These are phyloP conservation scores for Calonectria ilicicola DNA, from an alignment of 2,329 filamentous ascomycete genomes.

Conservation along the genomic window DNA sequence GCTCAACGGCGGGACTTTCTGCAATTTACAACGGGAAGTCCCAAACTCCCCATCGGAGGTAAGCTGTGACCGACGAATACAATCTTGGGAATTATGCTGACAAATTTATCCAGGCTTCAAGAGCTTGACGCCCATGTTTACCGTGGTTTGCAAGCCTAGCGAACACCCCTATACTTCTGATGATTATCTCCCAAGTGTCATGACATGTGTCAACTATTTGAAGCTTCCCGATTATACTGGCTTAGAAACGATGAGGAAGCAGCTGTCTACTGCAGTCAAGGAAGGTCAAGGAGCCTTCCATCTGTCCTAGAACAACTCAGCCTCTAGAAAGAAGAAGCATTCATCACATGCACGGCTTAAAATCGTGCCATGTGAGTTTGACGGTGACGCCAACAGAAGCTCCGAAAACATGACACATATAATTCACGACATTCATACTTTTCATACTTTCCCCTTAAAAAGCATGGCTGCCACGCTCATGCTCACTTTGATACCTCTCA, in stretches of 20 bases:
- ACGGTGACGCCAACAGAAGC: background rate
- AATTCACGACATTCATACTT: slow-evolving; percentile 15
- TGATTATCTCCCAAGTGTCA: slow-evolving; percentile 98
- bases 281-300: slow-evolving; percentile 99
- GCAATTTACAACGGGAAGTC: slow-evolving; percentile 97
- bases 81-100: slow-evolving; percentile 45
- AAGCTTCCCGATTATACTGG: slow-evolving; percentile 95
- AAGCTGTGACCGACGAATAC: slow-evolving; percentile 51
- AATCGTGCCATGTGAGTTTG: background rate
- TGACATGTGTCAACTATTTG: slow-evolving; percentile 99
- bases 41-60: slow-evolving; percentile 98
- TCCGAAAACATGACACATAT: slow-evolving; percentile 5
- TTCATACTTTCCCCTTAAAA: slow-evolving; percentile 14
- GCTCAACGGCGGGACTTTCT: slow-evolving; percentile 90
- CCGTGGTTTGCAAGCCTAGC: slow-evolving; percentile 98
- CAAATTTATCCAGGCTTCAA: slow-evolving; percentile 81
- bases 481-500: slow-evolving; percentile 37
- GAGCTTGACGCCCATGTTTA: slow-evolving; percentile 97
- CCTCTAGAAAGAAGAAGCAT: background rate
- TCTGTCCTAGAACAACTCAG: slow-evolving; percentile 72
- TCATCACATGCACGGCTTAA: background rate
- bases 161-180: slow-evolving; percentile 94
- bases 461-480: slow-evolving; percentile 33
- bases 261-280: slow-evolving; percentile 86
- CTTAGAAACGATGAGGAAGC: slow-evolving; percentile 80